Evolutionary conservation across 129 eudicot genomes (phyloP), one percentile per base, ranked within the genome.

Genomic region (Ambrosia artemisiifolia): DNA sequence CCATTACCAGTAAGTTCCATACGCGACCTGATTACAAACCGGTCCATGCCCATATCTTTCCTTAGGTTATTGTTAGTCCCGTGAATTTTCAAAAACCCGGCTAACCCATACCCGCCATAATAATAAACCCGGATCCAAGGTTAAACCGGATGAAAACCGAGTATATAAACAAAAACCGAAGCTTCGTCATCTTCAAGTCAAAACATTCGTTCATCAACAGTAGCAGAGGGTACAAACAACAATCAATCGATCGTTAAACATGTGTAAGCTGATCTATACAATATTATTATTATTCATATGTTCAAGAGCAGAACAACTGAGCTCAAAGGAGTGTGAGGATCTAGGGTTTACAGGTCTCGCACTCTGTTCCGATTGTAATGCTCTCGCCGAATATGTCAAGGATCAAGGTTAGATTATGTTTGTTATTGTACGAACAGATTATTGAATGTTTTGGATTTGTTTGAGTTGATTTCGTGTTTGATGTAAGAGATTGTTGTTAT

Each of bases 291-390:
- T 61, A 20, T 47, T 78, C 36, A 67, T 61, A 33, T 73, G 60
- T 17, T 59, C 79, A 50, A 60, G 54, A 67, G 75, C 87, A 74
- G 70, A 80, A 17, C 70, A 80, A 17, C 70, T 92, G 44, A 89
- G 95, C 87, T 57, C 95, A 6, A 87, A 85, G 75, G 91, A 87
- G 67, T 92, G 98, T 77, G 96, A 89, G 69, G 81, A 73, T 35
- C 59, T 92, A 55, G 98, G 98, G 67, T 92, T 92, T 78, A 92
- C 95, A 33, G 98, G 98, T 79, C 98, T 88, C 34, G 95, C 98
- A 35, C 96, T 92, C 28, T 89, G 98, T 83, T 92, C 98, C 59
- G 98, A 92, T 65, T 92, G 98, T 67, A 88, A 85, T 40, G 82
- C 98, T 3, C 84, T 92, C 17, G 82, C 96, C 49, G 95, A 92